Evolutionary conservation across 805 yeast genomes (phyloP).

Genomic region (Saccharomycopsis fibuligera): DNA sequence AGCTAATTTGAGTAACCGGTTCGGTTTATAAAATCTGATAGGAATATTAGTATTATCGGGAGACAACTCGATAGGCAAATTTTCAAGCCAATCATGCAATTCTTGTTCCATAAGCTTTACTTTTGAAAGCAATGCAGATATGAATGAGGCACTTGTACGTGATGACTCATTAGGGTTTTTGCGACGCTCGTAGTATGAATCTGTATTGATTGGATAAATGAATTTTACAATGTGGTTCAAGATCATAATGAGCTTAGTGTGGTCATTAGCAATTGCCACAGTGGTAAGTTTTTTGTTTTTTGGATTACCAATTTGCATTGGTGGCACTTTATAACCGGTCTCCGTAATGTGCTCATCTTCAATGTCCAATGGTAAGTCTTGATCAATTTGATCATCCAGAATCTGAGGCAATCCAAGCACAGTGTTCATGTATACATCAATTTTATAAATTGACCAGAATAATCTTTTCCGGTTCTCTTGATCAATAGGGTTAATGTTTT

Average conservation of each 20-base stretch:
- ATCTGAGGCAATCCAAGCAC: constrained; percentile 81
- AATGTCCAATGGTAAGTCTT: constrained; percentile 74
- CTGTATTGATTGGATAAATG: constrained; percentile 65
- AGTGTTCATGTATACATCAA: constrained; percentile 85
- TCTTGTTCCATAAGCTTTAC: constrained; percentile 64
- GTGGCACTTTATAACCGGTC: constrained; percentile 42
- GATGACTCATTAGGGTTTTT: constrained; percentile 22
- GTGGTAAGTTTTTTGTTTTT: constrained; percentile 28
- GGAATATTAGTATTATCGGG: constrained; percentile 47
- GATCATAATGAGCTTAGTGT: constrained; percentile 66
- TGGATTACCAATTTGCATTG: too few species aligned
- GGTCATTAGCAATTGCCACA: constrained; percentile 65
- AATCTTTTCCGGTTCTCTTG: constrained; percentile 76
- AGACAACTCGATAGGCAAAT: constrained; percentile 63
- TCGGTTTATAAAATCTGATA: constrained; percentile 58
- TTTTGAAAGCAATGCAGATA: constrained; percentile 23
- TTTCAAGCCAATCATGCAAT: constrained; percentile 63
- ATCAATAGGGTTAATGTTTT: constrained; percentile 65
- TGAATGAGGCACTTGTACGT: constrained; percentile 7
- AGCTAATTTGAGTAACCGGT: constrained; percentile 64
- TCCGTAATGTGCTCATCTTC: constrained; percentile 84
- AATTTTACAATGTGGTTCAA: constrained; percentile 65
- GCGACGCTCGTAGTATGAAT: constrained; percentile 19
- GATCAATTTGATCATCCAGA: constrained; percentile 76
- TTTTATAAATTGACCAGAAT: constrained; percentile 85